Evolutionary conservation across 2,329 filamentous ascomycete species (phyloP), one percentile per base, ranked within the genome.

Genomic region (Samsoniella hepiali): DNA sequence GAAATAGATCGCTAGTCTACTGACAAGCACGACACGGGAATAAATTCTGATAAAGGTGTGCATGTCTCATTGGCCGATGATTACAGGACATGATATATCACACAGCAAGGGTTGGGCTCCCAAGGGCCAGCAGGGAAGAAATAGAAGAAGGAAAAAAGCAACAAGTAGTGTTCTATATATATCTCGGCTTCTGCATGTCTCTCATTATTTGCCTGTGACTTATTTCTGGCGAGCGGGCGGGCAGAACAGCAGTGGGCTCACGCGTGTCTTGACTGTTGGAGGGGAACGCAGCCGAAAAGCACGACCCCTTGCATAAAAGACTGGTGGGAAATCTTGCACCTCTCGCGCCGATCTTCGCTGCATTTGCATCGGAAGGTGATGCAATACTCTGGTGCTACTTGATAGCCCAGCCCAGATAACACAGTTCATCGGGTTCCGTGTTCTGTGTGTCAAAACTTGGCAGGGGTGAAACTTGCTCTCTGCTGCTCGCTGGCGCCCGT

Each of bases 131-230:
- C 27, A n/a, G 22, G 15, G n/a, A 51, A 42, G 29, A 5, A 22
- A 3, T 1, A 22, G 9, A 34, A 58, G 27, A 36, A 22, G 47
- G 8, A 32, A 51, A 22, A 34, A 58, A 27, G 55, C 27, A 58
- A 58, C 8, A 22, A n/a, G 34, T 22, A 38, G n/a, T 5, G 15
- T 45, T 58, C 42, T 47, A 58, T 58, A 27, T 58, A 58, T 55
- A 55, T 55, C n/a, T 27, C 22, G 15, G 9, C 7, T n/a, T 38
- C 51, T 38, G 32, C 34, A 29, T 36, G 55, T 45, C 8, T 47
- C 42, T 58, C 32, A 58, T 34, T 40, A 22, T 17, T 45, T 31
- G 38, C 15, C 2, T 29, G 22, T 31, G n/a, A 11, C 53, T 45
- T 34, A 38, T 34, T 29, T 47, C 22, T 17, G 29, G 22, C 31